A percentile compares a stretch with the other conserved stretches of the same genome.
Conservation (phyloP, 768 basidiomycete species). For the Lanmaoa pseudosensibilis region DNA sequence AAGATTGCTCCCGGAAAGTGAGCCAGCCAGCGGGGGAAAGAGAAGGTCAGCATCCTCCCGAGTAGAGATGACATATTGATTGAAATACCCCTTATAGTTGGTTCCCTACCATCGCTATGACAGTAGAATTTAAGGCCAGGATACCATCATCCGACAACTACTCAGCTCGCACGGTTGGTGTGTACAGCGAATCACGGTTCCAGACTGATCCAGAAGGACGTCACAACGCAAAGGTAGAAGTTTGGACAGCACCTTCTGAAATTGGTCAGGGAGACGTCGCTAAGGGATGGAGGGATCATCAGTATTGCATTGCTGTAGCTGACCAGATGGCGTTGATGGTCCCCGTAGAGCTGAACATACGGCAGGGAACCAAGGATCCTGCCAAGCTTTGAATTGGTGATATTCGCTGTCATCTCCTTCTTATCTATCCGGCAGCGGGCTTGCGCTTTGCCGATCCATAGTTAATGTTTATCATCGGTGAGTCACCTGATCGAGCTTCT, state of each 20-base stretch:
- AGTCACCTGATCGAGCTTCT: background rate
- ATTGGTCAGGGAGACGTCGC: constrained; percentile 44
- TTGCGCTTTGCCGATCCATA: background rate
- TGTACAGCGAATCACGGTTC: constrained; percentile 55
- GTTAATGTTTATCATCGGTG: background rate
- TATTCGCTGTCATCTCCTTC: background rate
- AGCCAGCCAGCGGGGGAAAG: constrained; percentile 33
- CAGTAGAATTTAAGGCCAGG: constrained; percentile 62
- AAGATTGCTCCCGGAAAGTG: constrained; percentile 45
- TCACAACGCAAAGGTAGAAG: constrained; percentile 59
- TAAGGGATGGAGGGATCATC: constrained; percentile 58
- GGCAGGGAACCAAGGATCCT: constrained; percentile 15
- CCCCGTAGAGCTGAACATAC: constrained; percentile 29
- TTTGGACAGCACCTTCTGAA: constrained; percentile 65
- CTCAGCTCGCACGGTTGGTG: constrained; percentile 53
- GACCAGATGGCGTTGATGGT: constrained; percentile 61
- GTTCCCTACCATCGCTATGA: constrained; percentile 62
- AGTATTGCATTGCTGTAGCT: constrained; percentile 61
- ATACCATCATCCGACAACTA: constrained; percentile 47
- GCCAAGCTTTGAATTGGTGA: constrained; percentile 24
- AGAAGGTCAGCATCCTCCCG: constrained; percentile 13
- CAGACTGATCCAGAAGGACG: constrained; percentile 52
- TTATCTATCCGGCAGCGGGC: background rate
- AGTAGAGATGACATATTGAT: background rate
- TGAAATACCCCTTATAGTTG: constrained; percentile 39